Evolutionary conservation across 1,284 basidiomycete genomes (phyloP), one percentile per base, ranked within the genome.

Genomic region (Malassezia furfur): DNA sequence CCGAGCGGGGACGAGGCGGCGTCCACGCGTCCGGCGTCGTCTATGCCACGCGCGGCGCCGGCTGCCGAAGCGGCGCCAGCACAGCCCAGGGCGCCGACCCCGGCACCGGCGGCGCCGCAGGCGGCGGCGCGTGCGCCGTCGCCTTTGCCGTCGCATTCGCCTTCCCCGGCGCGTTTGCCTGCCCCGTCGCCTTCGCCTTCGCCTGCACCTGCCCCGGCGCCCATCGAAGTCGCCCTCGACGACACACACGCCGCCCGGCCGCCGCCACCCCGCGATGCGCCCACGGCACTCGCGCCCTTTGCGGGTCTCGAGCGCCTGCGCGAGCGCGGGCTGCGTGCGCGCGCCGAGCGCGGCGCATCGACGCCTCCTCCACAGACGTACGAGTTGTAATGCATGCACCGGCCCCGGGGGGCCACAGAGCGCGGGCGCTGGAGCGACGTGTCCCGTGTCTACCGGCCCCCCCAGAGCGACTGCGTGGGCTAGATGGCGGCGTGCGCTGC

Each of bases 391-490:
- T n/a, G 32, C 21, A 14, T 25, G 17, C 9, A 22, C 6, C 25
- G 25, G 2, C n/a, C 35, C 19, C 32, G 31, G 49, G 54, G 41
- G 48, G 37, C 47, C 54, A 50, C 48, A 55, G 43, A 45, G 43
- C 43, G 17, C 43, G 25, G 11, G 5, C 22, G 43, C 43, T n/a
- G 4, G 25, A 49, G 39, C 12, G 17, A 40, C 14, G 17, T 17
- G 44, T 34, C 35, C 39, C 28, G 35, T 31, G 53, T 49, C 53
- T 54, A 50, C 41, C 15, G n/a, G 53, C 46, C 41, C 46, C 53
- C 53, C 53, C 30, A 54, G n/a, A 54, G 17, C 28, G 48, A 25
- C 21, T n/a, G 48, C 32, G 25, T 36, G 32, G 39, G 40, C 34
- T 39, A 14, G 28, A 15, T 43, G 38, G 34, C 17, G n/a, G 12